Conservation (phyloP, 495 filamentous ascomycete genomes). For the Daldinia caldariorum region DNA sequence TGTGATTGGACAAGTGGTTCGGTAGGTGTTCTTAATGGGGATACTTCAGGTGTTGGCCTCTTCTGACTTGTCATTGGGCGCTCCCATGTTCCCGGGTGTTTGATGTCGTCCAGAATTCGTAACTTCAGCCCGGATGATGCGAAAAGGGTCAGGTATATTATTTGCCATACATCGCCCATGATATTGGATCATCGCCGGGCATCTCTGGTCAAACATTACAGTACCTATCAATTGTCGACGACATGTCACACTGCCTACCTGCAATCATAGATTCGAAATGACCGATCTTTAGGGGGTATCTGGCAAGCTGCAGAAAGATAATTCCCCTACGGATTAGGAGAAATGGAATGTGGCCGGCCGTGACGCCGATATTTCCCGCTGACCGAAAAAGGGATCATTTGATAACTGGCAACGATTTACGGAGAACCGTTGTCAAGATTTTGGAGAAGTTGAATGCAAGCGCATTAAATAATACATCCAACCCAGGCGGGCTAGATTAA, state of each 20-base stretch:
- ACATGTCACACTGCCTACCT: background rate
- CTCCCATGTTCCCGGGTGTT: slow-evolving; percentile 23
- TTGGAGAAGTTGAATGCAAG: background rate
- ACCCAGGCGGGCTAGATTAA: background rate
- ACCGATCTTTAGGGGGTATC: background rate
- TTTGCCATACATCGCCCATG: background rate
- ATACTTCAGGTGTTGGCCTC: too few species aligned
- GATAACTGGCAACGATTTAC: slow-evolving; percentile 23
- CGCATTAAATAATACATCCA: background rate
- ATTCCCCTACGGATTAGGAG: background rate
- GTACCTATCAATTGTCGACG: background rate
- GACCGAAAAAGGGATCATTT: background rate
- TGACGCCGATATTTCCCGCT: slow-evolving; percentile 21
- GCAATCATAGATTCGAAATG: background rate
- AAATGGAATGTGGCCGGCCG: slow-evolving; percentile 2
- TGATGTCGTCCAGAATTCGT: slow-evolving; percentile 21
- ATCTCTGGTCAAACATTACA: background rate
- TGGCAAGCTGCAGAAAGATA: background rate
- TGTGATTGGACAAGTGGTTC: slow-evolving; percentile 28
- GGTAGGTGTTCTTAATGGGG: slow-evolving; percentile 19
- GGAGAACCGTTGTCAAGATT: background rate
- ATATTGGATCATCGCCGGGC: background rate
- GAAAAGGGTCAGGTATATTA: slow-evolving; percentile 13
- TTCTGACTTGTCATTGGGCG: background rate
- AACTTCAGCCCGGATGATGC: slow-evolving; percentile 13